Evolutionary conservation across 2,329 filamentous ascomycete species (phyloP), one percentile per base, ranked within the genome.

Genomic region (Annulohypoxylon truncatum): DNA sequence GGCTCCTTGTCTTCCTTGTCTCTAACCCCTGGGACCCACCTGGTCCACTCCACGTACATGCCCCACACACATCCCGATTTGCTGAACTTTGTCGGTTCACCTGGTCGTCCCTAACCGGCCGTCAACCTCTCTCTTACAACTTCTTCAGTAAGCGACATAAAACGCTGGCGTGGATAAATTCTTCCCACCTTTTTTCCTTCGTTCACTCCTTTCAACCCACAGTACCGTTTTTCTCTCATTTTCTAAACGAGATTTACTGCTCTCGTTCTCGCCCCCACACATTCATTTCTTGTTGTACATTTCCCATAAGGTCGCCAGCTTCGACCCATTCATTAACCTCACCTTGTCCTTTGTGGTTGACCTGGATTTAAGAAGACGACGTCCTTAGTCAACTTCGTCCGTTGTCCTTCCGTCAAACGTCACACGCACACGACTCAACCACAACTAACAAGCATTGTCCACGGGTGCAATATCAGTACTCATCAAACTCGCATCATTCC

Each of bases 281-380:
- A 72, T 74, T 74, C 74, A 70, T 76, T 76, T 70, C 62, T 71
- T 47, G n/a, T 42, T 65, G 54, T 69, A 65, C 66, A 65, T 70
- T 71, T 70, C 66, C 65, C 44, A 60, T 40, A 59, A 67, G 74
- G 74, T 76, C 71, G 73, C 73, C 73, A 77, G 72, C 66, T 71
- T 73, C 72, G 72, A 75, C 52, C 68, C 54, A 58, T 61, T 63
- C 51, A 50, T 62, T 31, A 13, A 46, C 47, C 38, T 60, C 47
- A 50, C 24, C 48, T 60, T 48, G 54, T 57, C 59, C 46, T 63
- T 70, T 64, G 59, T 67, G 61, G 46, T 67, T 53, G 64, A 57
- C 53, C 48, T 57, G 48, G 44, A 57, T 64, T 52, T 61, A 62
- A 66, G 44, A 66, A 66, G 48, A 62, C 15, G 57, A 44, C 22